Conservation (phyloP, 768 basidiomycete species). For the Kwoniella dendrophila region DNA sequence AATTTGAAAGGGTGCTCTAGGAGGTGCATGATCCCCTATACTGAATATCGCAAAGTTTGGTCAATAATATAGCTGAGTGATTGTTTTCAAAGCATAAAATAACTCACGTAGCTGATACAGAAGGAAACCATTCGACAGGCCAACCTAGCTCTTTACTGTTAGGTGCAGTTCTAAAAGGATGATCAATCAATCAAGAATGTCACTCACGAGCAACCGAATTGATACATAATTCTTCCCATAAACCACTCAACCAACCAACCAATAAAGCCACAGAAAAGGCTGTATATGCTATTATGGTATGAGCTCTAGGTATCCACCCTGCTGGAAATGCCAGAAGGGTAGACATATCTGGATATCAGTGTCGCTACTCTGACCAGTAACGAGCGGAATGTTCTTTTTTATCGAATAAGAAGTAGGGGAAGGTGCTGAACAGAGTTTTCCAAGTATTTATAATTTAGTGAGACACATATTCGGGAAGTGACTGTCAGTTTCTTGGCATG, state of each 20-base stretch:
- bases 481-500: too few relatives aligned
- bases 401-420: too few relatives aligned
- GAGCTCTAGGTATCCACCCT: constrained; percentile 64
- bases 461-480: too few relatives aligned
- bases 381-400: too few relatives aligned
- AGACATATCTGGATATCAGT: constrained; percentile 19
- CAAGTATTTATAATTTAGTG: too few relatives aligned
- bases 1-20: constrained; percentile 74
- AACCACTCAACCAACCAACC: constrained; percentile 65
- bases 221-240: constrained; percentile 82
- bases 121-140: constrained; percentile 88
- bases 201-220: constrained; percentile 63
- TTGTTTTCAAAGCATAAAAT: too few relatives aligned
- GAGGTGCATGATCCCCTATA: constrained; percentile 89
- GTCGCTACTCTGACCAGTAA: too few relatives aligned
- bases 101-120: constrained; percentile 61
- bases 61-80: too few relatives aligned
- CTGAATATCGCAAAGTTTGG: constrained; percentile 56
- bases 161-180: neutral
- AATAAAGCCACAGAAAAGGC: constrained; percentile 70
- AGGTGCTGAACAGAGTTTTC: too few relatives aligned
- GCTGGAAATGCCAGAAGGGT: constrained; percentile 58
- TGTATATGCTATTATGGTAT: constrained; percentile 67
- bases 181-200: too few relatives aligned
- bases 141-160: constrained; percentile 60